Base-by-base conservation (phyloP, 768 basidiomycete species). In the Termitomyces sp. region DNA sequence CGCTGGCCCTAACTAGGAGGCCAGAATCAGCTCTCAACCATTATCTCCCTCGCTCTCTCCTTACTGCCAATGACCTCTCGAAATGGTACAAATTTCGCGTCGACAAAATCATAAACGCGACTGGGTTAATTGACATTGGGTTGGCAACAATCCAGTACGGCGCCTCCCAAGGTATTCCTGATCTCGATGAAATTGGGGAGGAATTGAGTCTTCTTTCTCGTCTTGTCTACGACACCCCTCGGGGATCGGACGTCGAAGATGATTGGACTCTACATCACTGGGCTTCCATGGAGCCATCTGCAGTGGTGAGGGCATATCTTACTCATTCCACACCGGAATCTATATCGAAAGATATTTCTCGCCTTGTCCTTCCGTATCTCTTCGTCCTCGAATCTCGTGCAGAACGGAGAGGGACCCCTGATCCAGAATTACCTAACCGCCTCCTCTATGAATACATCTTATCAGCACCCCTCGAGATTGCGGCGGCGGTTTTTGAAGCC, bases 351-450 rank as follows among this genome's bases (percentile, higher is more conserved):
- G 88, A 94, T 64, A 85, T 98, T 42, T 74, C 79, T 24, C 82
- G 79, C 32, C 85, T 97, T 36, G 91, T 96, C 36, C 79, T 94
- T 72, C 96, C 96, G 3, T 99, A 97, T 69, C 82, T 98, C 0
- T 95, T 89, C 64, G 93, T 98, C 24, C 79, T 98, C 30, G 95
- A 98, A 71, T 82, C 93, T 22, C 87, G 89, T 22, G 84, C 87
- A 45, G 95, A 98, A 72, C 88, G 95, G 24, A 73, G 82, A 16
- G 92, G 93, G 16, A 68, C 70, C 10, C 84, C 91, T 0, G 89
- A 95, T 68, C 79, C 86, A 16, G 69, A 70, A 16, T 74, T 95
- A n/a, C 82, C 83, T 26, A 81, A 74, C 5, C 85, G 85, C 18
- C 69, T 88, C 6, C 79, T 93, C 16, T 82, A 89, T 66, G 83